Evolutionary conservation across 176 grass and related monocot genomes (phyloP), one percentile per base, ranked within the genome.

Genomic region (Miscanthus lutarioriparius): DNA sequence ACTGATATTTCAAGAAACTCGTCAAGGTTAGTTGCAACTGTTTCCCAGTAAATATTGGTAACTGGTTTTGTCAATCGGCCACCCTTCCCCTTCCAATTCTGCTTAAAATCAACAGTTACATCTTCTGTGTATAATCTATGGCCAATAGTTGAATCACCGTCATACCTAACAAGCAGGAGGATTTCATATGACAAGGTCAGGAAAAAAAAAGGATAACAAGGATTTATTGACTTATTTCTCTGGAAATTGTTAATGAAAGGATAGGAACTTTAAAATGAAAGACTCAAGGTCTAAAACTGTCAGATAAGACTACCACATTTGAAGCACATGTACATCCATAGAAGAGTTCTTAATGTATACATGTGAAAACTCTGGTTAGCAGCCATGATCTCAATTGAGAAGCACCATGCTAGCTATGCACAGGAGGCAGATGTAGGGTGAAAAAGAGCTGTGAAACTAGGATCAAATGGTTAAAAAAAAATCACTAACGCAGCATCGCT

Each of bases 1-100:
- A 98, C 96, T 51, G 87, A 91, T 90, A 92, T 95, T 65, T 98
- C 91, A 82, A 76, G 77, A 78, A 98, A 98, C 85, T 92, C 96
- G 19, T 95, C 53, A 20, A 95, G 85, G 79, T 95, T 92, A 65
- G 93, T 92, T 47, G 96, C 96, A 37, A 92, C 26, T 71, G 86
- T 92, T 89, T 98, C 96, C 91, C 96, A 95, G 11, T 87, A 83
- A 75, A 87, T 85, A 76, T 88, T 87, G 44, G 77, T 74, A 67
- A 88, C 49, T 77, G 89, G 86, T 51, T 85, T 86, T 67, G 76
- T 91, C 86, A 91, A 91, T 69, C 62, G 67, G 40, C 96, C 89
- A 80, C 88, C 41, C 45, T 86, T 92, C 72, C 80, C 91, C 37
- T 77, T 98, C 87, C 74, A 88, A 39, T 91, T 92, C 12, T 72